These are phyloP conservation scores for Wickerhamomyces chambardii DNA, from an alignment of 805 yeast genomes.

Conservation along the genomic window DNA sequence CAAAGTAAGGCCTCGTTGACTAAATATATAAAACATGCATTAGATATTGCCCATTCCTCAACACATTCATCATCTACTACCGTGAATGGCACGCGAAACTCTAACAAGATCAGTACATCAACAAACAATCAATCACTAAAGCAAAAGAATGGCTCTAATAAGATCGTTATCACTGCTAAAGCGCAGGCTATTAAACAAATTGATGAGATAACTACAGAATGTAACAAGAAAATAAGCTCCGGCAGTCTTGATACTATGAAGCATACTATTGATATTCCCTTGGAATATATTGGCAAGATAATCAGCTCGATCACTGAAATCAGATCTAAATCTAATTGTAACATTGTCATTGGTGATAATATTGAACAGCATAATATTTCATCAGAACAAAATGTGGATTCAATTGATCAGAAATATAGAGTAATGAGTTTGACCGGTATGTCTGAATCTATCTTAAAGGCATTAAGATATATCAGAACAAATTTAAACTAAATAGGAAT, in stretches of 20 bases:
- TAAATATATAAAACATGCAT: constrained; percentile 1
- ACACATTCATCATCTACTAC: too few species aligned
- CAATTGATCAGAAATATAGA: constrained; percentile 4
- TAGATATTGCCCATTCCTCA: neutral
- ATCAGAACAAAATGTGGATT: neutral
- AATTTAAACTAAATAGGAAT: neutral
- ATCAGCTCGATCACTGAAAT: constrained; percentile 7
- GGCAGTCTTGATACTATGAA: constrained; percentile 2
- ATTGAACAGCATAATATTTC: neutral
- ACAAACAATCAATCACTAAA: too few species aligned
- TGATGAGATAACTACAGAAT: constrained; percentile 3
- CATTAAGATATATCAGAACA: constrained; percentile 5
- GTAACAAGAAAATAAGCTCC: constrained; percentile 4
- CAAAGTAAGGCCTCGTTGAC: constrained; percentile 2
- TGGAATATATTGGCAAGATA: constrained; percentile 1
- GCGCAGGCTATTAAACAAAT: constrained; percentile 2
- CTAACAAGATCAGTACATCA: too few species aligned
- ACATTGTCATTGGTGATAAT: constrained; percentile 8
- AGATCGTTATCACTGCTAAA: neutral
- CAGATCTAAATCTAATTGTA: constrained; percentile 10
- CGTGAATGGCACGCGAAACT: too few species aligned
- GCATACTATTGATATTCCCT: constrained; percentile 8
- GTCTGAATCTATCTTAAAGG: constrained; percentile 8
- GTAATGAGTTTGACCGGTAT: constrained; percentile 8
- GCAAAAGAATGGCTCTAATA: too few species aligned